Conservation (phyloP, 441 rosid genomes). For the Euphorbia schlechtendalii region DNA sequence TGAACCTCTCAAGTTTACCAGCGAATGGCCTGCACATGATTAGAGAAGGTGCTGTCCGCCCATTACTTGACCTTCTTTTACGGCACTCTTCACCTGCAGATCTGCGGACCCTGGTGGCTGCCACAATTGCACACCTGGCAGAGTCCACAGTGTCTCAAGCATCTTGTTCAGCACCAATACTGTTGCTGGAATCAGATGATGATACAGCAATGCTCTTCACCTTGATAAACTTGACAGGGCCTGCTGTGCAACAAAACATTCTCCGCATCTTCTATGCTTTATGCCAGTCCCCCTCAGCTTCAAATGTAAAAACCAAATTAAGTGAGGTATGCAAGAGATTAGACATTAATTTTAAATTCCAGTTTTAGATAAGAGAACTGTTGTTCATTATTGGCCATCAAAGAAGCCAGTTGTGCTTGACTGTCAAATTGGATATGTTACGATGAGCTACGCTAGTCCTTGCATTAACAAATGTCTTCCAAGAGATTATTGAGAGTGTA, state of each 20-base stretch:
- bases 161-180: slow-evolving; percentile 25
- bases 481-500: too few relatives aligned
- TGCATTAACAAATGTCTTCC: neutral
- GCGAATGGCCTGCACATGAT: slow-evolving; percentile 53
- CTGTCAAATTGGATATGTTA: neutral
- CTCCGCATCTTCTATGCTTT: slow-evolving; percentile 46
- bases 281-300: slow-evolving; percentile 49
- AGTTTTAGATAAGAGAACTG: neutral
- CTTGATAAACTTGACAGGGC: slow-evolving; percentile 39
- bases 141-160: slow-evolving; percentile 44
- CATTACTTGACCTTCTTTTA: slow-evolving; percentile 36
- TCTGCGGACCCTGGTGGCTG: slow-evolving; percentile 43
- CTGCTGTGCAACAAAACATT: slow-evolving; percentile 42
- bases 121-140: slow-evolving; percentile 46
- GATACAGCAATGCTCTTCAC: slow-evolving; percentile 44
- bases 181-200: slow-evolving; percentile 46
- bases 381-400: slow-evolving; percentile 5
- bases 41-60: slow-evolving; percentile 46
- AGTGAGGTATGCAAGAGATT: slow-evolving; percentile 35
- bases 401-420: neutral
- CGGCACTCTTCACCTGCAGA: slow-evolving; percentile 29
- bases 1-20: slow-evolving; percentile 44
- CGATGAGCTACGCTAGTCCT: neutral
- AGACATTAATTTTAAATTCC: slow-evolving; percentile 1
- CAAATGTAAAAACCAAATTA: slow-evolving; percentile 37